Conservation (phyloP, 73 alveolate genomes). For the Blepharisma stoltei region DNA sequence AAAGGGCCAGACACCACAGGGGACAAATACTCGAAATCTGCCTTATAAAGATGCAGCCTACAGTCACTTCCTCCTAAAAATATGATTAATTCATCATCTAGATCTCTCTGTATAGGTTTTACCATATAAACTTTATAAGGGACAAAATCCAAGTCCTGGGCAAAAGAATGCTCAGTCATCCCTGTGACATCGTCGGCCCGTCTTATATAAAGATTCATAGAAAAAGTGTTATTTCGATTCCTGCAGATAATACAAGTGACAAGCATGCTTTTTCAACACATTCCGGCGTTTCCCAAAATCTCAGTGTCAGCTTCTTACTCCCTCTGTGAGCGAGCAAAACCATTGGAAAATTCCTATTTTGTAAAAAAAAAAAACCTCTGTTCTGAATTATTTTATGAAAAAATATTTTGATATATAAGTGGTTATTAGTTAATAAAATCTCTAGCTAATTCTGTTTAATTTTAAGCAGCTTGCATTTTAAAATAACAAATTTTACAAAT, state of each 20-base stretch:
- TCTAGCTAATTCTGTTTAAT: too few relatives aligned
- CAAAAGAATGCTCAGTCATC: background rate
- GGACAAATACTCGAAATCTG: background rate
- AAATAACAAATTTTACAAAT: too few relatives aligned
- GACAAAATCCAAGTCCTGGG: background rate
- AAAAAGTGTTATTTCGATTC: background rate
- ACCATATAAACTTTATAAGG: constrained; percentile 8
- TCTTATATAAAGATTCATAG: background rate
- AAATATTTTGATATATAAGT: too few relatives aligned
- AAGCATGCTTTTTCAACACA: background rate
- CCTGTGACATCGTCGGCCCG: background rate
- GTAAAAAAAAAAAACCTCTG: too few relatives aligned
- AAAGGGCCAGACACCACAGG: constrained; percentile 5
- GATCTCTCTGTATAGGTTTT: background rate
- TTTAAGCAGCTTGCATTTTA: too few relatives aligned
- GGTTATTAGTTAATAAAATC: too few relatives aligned
- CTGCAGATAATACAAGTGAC: background rate
- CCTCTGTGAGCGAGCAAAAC: too few relatives aligned
- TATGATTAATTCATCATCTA: background rate
- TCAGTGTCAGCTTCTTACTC: background rate
- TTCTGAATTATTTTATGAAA: too few relatives aligned
- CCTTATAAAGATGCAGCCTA: background rate
- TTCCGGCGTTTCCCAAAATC: background rate
- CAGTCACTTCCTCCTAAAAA: background rate
- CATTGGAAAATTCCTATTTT: too few relatives aligned